Evolutionary conservation across 2,329 filamentous ascomycete genomes (phyloP).

Genomic region (Fusarium denticulatum): DNA sequence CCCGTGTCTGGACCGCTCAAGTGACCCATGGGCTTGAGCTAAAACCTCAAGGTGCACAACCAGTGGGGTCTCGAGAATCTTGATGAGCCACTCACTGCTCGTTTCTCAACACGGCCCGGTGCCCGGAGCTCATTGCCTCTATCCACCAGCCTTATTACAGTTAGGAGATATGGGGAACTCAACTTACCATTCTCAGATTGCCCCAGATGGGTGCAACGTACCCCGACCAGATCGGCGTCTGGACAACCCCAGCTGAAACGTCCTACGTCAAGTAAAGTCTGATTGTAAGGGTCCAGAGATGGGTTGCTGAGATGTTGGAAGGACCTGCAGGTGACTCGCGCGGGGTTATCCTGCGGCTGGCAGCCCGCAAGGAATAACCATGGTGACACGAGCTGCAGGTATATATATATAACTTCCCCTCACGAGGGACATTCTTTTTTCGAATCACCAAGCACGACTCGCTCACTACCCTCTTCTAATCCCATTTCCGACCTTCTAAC

Average conservation of each 20-base stretch:
- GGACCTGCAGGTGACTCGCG: not conserved
- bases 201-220: constrained; percentile 4
- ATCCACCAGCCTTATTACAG: not conserved
- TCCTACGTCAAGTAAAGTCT: not conserved
- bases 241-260: constrained; percentile 13
- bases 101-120: not conserved
- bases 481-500: not conserved
- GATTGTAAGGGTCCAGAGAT: not conserved
- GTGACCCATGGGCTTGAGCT: not conserved
- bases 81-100: not conserved
- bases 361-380: not conserved
- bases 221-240: constrained; percentile 5
- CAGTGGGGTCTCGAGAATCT: not conserved
- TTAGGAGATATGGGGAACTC: constrained; percentile 6
- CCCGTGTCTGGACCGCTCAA: not conserved
- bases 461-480: not conserved
- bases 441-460: not conserved
- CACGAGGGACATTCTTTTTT: not conserved
- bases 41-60: not conserved
- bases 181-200: not conserved
- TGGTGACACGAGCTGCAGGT: not conserved
- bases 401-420: constrained; percentile 20
- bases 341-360: not conserved
- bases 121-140: not conserved
- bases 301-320: not conserved